phyloP scores from a whole-genome alignment of 2,329 filamentous ascomycete species.

The Talaromyces atroroseus region DNA sequence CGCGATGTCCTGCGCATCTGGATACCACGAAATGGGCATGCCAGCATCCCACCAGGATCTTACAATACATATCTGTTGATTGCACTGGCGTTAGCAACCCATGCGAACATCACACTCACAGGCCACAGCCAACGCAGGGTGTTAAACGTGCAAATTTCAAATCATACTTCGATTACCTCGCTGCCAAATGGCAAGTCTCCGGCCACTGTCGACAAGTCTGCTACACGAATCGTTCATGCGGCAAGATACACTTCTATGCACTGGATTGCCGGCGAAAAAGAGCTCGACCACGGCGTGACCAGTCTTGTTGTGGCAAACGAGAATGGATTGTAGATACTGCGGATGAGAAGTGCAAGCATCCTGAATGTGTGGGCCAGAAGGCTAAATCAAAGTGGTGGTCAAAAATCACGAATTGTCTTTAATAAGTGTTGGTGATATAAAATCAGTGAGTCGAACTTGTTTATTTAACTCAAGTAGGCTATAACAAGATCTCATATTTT shows the following conservation, averaged over 20 bases:
- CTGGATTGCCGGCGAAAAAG: constrained; percentile 10
- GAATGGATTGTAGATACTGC: constrained; percentile 11
- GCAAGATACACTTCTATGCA: constrained; percentile 5
- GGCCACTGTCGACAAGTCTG: constrained; percentile 10
- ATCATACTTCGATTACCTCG: constrained; percentile 6
- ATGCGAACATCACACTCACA: neutral
- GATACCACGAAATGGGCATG: constrained; percentile 11
- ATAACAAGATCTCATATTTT: no score
- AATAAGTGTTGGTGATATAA: neutral
- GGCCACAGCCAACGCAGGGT: neutral
- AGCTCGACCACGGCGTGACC: constrained; percentile 1
- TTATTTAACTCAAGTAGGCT: neutral
- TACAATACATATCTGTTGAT: constrained; percentile 2
- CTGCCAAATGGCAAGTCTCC: constrained; percentile 5
- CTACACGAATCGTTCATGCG: constrained; percentile 5
- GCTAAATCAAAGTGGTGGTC: constrained; percentile 2
- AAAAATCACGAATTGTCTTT: neutral
- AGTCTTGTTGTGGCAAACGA: constrained; percentile 9
- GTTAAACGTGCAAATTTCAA: neutral
- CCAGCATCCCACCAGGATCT: constrained; percentile 1
- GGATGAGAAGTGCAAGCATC: constrained; percentile 9
- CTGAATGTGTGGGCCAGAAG: neutral
- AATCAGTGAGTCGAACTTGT: neutral
- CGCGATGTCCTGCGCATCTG: constrained; percentile 3
- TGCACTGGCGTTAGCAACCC: neutral